Evolutionary conservation across 2,329 filamentous ascomycete genomes (phyloP), one percentile per base, ranked within the genome.

Genomic region (Zymoseptoria ardabiliae): DNA sequence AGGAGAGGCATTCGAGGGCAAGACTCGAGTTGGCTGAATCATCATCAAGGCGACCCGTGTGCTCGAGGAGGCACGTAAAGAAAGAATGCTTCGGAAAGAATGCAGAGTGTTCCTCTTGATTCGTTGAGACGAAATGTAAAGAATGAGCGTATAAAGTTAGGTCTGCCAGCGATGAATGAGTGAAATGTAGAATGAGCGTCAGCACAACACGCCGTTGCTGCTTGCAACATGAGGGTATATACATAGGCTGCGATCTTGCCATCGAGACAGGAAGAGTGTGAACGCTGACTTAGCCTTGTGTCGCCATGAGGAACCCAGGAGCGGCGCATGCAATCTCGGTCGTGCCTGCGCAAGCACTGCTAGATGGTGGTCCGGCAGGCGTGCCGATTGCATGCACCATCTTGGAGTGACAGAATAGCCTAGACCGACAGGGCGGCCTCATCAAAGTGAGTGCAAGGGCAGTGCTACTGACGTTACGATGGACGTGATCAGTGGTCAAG

Each of bases 121-220:
- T 69, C 65, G 66, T 66, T 63, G 59, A 57, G 52, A 56, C 58
- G 61, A 54, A 28, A 58, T 62, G 58, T 63, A 76, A 76, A 69
- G 75, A 78, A 74, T 72, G 75, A 78, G 74, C 72, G 73, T 76
- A 70, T 65, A 72, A 70, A 72, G 72, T 72, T 74, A 72, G 73
- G 71, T 69, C 54, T 55, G 71, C 50, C 59, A 41, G 54, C 53
- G 78, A 75, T 71, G 74, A 78, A 74, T 75, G 75, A 76, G 74
- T 75, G 66, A 62, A 65, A 73, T 72, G 69, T 69, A 58, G 54
- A 65, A 62, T 55, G 64, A 65, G 57, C 54, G 63, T 58, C 57
- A 63, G 58, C 61, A 59, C 60, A 53, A 58, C 35, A 57, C 49
- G 56, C 58, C 55, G 56, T 63, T 53, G 59, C 58, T 61, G 62